Percentiles rank a stretch among this genome's conserved stretches.
Evolutionary conservation across 2,329 filamentous ascomycete species (phyloP).

Genomic region (Myriosclerotinia curreyana): DNA sequence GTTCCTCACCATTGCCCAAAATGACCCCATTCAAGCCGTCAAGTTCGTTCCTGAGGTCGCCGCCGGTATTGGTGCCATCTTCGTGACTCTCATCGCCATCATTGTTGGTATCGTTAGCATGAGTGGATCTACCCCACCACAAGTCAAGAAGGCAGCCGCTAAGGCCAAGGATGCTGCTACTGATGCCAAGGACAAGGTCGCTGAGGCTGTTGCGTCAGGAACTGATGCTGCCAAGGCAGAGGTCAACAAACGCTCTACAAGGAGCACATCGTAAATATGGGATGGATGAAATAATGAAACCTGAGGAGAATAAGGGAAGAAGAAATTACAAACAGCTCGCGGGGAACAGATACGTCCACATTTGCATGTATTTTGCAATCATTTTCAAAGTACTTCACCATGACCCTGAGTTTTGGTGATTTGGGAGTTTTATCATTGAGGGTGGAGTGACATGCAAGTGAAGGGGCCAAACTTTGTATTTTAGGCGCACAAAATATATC

Average conservation of each 20-base stretch:
- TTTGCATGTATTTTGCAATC: constrained; percentile 16
- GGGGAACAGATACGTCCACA: not conserved
- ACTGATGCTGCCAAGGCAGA: constrained; percentile 70
- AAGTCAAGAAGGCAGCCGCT: constrained; percentile 67
- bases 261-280: constrained; percentile 37
- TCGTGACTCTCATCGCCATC: constrained; percentile 68
- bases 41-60: constrained; percentile 90
- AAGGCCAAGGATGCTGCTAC: constrained; percentile 68
- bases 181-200: constrained; percentile 72
- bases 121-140: constrained; percentile 62
- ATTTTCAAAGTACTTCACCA: not conserved
- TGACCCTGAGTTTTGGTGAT: not conserved
- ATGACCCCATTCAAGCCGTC: constrained; percentile 77
- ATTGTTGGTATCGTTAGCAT: constrained; percentile 64
- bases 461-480: constrained; percentile 16
- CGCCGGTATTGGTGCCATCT: constrained; percentile 69
- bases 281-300: constrained; percentile 46
- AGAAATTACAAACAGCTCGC: not conserved
- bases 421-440: constrained; percentile 8
- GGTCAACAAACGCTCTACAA: constrained; percentile 36
- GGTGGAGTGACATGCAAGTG: constrained; percentile 10
- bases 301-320: not conserved
- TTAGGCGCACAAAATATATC: constrained; percentile 23
- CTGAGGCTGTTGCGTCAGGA: constrained; percentile 56
- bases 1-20: constrained; percentile 79